Conservation (phyloP, 495 filamentous ascomycete species). For the Niebla homalea region DNA sequence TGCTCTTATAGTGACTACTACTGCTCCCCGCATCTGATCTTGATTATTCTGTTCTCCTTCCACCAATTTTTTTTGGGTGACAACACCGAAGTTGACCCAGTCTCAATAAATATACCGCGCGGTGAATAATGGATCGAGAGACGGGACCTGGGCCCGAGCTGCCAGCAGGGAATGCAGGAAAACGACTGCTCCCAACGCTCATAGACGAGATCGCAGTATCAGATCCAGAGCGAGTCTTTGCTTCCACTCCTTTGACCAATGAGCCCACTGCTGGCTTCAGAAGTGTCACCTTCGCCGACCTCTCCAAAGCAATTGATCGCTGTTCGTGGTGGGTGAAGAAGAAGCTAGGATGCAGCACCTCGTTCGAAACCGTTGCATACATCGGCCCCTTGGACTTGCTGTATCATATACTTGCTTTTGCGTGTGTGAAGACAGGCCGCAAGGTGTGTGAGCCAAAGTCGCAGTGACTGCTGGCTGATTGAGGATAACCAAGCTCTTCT, state of each 20-base stretch:
- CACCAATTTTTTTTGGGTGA: too few species aligned
- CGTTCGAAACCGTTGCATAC: conserved; percentile 25
- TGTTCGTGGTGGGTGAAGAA: conserved; percentile 27
- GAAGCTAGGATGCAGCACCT: conserved; percentile 17
- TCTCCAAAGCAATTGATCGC: conserved; percentile 29
- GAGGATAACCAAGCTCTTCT: conserved; percentile 15
- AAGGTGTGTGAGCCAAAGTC: conserved; percentile 11
- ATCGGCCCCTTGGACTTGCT: conserved; percentile 26
- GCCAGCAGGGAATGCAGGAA: not conserved
- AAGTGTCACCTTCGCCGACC: conserved; percentile 15
- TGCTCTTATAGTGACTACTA: too few species aligned
- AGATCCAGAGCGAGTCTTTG: conserved; percentile 30
- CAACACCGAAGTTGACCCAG: too few species aligned
- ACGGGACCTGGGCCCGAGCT: not conserved
- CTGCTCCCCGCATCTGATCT: too few species aligned
- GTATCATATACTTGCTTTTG: conserved; percentile 27
- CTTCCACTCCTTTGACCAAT: conserved; percentile 27
- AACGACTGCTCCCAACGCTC: not conserved
- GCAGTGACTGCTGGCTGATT: not conserved
- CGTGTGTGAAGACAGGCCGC: conserved; percentile 23
- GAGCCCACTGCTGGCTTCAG: conserved; percentile 18
- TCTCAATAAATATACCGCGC: too few species aligned
- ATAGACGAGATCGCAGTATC: conserved; percentile 35
- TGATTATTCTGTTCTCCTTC: too few species aligned
- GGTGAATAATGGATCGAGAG: too few species aligned